Evolutionary conservation across 768 basidiomycete species (phyloP), one percentile per base, ranked within the genome.

Genomic region (Panellus pusillus): DNA sequence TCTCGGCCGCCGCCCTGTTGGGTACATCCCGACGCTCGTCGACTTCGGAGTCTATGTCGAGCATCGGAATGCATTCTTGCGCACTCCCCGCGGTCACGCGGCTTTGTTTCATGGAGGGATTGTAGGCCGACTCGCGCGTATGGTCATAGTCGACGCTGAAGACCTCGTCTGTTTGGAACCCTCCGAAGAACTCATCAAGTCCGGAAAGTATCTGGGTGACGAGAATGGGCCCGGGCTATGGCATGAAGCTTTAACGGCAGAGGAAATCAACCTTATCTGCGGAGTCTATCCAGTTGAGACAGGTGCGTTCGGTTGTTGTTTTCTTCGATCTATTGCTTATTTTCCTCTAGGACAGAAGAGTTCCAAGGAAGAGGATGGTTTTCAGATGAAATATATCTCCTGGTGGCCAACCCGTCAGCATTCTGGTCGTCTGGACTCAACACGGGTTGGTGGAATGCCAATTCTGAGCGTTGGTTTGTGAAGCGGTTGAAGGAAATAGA

Each of bases 271-370:
- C 32, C n/a, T 58, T 24, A 54, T 58, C 19, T 58, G 56, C 32
- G 52, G 57, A n/a, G 48, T 58, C 14, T 58, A 58, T 38, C n/a
- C n/a, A 1, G 24, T 54, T 32, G 57, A 47, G 42, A 58, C 52
- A 12, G 57, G 57, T 37, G 43, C 11, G 48, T 54, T 44, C 19
- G 9, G 6, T 46, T 18, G 14, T 28, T 28, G 19, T 20, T 19
- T 49, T 11, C 41, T 44, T n/a, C 44, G 40, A 44, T 44, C 18
- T 42, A 18, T 11, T 35, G n/a, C 49, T 47, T 7, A 54, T 39
- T 43, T 54, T 28, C 28, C 17, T 43, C 43, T 44, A 50, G 49
- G 55, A 17, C 54, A 50, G 46, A 39, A 13, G 49, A 50, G 49
- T 49, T 38, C 12, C 4, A 8, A 2, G 17, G 35, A 18, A 31